Percentiles rank a stretch among this genome's conserved stretches.
phyloP scores from a whole-genome alignment of 345 rosid genomes.

The Hypericum perforatum region DNA sequence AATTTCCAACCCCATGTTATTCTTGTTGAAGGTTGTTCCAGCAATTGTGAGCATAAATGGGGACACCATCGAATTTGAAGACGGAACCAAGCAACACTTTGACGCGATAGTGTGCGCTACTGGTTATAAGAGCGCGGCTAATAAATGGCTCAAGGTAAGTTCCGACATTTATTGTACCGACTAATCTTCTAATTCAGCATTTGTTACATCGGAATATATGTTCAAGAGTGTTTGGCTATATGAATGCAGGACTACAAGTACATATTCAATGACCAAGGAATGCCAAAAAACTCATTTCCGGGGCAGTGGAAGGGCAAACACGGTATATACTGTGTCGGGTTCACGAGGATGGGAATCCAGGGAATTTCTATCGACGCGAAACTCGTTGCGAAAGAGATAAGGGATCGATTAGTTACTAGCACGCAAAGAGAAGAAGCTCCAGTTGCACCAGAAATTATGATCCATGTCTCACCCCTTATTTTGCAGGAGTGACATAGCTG shows the following conservation, averaged over 20 bases:
- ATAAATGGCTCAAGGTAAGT: constrained; percentile 8
- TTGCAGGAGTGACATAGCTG: no score
- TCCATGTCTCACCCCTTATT: no score
- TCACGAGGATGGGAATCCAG: not conserved
- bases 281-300: not conserved
- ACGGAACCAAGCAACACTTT: not conserved
- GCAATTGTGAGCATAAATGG: not conserved
- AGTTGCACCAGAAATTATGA: no score
- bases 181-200: no score
- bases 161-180: not conserved
- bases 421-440: no score
- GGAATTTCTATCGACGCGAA: constrained; percentile 7
- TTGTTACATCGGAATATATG: not conserved
- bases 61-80: not conserved
- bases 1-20: not conserved
- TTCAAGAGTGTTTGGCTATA: no score
- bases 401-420: no score
- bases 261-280: constrained; percentile 2
- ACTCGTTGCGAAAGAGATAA: not conserved
- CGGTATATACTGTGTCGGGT: constrained; percentile 9
- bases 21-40: not conserved
- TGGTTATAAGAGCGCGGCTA: constrained; percentile 9
- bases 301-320: constrained; percentile 6
- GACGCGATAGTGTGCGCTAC: constrained; percentile 6
- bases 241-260: not conserved